These are phyloP conservation scores for Colletotrichum paranaense DNA, from an alignment of 2,329 filamentous ascomycete genomes.

Conservation along the genomic window DNA sequence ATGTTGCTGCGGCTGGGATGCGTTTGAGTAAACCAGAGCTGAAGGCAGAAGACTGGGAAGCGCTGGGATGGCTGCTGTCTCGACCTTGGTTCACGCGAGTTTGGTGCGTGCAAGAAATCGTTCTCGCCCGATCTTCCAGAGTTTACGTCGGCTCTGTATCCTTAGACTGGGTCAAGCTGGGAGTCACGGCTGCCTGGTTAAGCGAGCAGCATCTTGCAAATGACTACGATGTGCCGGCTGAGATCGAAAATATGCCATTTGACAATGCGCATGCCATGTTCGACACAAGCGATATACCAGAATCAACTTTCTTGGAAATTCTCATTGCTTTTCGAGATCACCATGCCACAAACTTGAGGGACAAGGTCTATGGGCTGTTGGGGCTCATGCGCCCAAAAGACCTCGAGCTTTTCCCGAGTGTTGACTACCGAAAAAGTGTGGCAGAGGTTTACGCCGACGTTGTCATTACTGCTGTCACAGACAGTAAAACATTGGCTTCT, in stretches of 20 bases:
- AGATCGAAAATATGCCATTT: background rate
- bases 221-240: constrained; percentile 3
- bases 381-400: background rate
- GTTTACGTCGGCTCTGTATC: background rate
- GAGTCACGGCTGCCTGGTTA: constrained; percentile 3
- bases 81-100: constrained; percentile 19
- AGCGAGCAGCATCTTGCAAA: constrained; percentile 5
- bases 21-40: no score
- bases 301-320: background rate
- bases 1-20: background rate
- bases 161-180: constrained; percentile 4
- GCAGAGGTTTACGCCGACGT: constrained; percentile 4
- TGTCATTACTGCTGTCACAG: background rate
- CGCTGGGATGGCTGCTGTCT: background rate
- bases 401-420: background rate
- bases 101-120: constrained; percentile 19
- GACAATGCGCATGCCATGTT: constrained; percentile 17
- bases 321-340: constrained; percentile 9
- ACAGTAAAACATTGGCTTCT: background rate
- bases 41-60: background rate
- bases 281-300: background rate
- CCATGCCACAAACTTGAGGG: constrained; percentile 6
- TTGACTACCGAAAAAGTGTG: constrained; percentile 4
- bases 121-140: background rate
- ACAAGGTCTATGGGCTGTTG: constrained; percentile 21